Base-by-base conservation (phyloP, 1,284 basidiomycete species). In the Ustilago curta region DNA sequence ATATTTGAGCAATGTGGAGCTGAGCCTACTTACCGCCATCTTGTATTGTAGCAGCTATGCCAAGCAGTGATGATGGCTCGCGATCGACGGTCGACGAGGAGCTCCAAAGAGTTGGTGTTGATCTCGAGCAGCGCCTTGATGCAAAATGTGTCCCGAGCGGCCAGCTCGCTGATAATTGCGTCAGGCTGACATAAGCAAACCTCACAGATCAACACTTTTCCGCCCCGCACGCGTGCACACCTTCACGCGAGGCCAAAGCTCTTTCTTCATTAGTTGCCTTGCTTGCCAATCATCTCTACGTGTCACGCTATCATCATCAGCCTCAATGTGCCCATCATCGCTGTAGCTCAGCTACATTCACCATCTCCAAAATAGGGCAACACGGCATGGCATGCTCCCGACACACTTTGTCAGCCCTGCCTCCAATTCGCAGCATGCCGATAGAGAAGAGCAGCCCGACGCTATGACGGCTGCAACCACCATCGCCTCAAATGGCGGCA, bases 341-440 rank as follows among this genome's bases (percentile, higher is more conserved):
- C 50, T 52, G 14, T 23, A 37, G 49, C 49, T 50, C 21, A 19
- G 29, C 45, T 29, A 25, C 45, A 8, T 29, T 9, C 27, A 29
- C 35, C 27, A 29, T 14, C 35, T 14, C 14, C 11, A 48, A 51
- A 16, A 39, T n/a, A 35, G 52, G n/a, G 29, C n/a, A 49, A 16
- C 7, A 11, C 59, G 51, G 50, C 35, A 59, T 57, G 70, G 61
- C 47, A 74, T 74, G 71, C 71, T 74, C 37, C 71, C 71, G 21
- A 74, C 62, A 27, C 62, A 74, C 47, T 69, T 74, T 62, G 59
- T 60, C 52, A 58, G 62, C 35, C 58, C 55, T 50, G 59, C 51
- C 58, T 45, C 54, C 35, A 40, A 47, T 32, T 31, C 62, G 50
- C 61, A 65, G 58, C 54, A 65, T 58, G 60, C 55, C 37, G 45